A percentile compares a stretch with the other conserved stretches of the same genome.
phyloP scores from a whole-genome alignment of 23 red algal genomes.

The Gracilaria domingensis region DNA sequence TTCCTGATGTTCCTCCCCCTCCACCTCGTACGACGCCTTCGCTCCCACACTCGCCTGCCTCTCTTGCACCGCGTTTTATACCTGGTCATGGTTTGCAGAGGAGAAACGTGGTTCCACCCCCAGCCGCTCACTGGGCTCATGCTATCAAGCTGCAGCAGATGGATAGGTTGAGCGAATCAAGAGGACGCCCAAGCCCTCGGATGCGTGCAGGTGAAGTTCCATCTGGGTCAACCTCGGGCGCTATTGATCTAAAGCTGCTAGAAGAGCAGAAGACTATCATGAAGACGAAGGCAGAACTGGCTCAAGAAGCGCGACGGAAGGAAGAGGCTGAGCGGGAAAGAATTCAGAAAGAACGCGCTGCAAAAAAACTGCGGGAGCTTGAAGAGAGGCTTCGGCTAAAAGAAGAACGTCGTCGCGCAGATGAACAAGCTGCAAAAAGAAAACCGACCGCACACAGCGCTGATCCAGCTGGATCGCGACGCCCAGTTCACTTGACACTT shows the following conservation, averaged over 20 bases:
- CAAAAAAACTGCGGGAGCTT: slow-evolving; percentile 58
- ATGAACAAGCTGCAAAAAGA: not conserved
- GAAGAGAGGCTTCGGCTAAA: slow-evolving; percentile 55
- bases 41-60: slow-evolving; percentile 3
- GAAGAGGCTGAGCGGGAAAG: slow-evolving; percentile 61
- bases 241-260: slow-evolving; percentile 37
- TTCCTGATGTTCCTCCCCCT: slow-evolving; percentile 24
- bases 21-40: slow-evolving; percentile 16
- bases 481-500: not conserved
- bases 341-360: slow-evolving; percentile 54
- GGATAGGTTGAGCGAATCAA: slow-evolving; percentile 21
- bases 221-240: not conserved
- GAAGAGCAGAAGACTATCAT: slow-evolving; percentile 60
- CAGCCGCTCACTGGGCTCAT: slow-evolving; percentile 59
- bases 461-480: not conserved
- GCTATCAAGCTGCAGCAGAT: slow-evolving; percentile 50
- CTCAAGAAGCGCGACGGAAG: slow-evolving; percentile 57
- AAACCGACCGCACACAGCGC: not conserved
- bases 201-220: not conserved
- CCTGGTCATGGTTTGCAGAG: slow-evolving; percentile 27
- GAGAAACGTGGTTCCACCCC: slow-evolving; percentile 23
- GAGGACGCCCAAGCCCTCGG: not conserved
- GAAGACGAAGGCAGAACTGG: slow-evolving; percentile 63
- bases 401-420: slow-evolving; percentile 20
- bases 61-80: slow-evolving; percentile 9